Percentiles rank a stretch among this genome's conserved stretches.
Conservation (phyloP, 768 basidiomycete species). For the Rhizopogon vinicolor region DNA sequence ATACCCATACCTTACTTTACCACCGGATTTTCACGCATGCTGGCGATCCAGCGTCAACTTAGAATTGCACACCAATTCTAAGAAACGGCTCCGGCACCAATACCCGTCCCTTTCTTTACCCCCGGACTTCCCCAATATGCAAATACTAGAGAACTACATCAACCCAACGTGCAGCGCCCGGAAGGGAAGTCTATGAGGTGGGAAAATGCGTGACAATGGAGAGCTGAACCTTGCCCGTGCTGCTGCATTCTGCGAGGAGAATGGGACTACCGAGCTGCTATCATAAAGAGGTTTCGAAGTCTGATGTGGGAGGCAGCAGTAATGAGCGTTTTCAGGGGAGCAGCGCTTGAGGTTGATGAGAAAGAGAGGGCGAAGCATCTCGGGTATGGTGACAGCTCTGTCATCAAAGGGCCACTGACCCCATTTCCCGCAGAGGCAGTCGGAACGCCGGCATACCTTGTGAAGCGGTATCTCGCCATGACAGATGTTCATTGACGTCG, state of each 20-base stretch:
- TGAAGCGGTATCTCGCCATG: conserved; percentile 12
- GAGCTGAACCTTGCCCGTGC: conserved; percentile 15
- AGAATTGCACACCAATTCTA: conserved; percentile 22
- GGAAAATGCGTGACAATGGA: conserved; percentile 9
- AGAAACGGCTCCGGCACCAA: too few species aligned
- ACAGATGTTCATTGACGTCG: conserved; percentile 7
- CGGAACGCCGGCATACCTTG: conserved; percentile 10
- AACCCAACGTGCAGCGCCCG: conserved; percentile 16
- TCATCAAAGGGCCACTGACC: conserved; percentile 14
- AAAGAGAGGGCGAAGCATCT: conserved; percentile 11
- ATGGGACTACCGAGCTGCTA: conserved; percentile 15
- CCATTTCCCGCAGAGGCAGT: conserved; percentile 11
- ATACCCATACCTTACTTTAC: too few species aligned
- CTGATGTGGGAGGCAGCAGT: conserved; percentile 18
- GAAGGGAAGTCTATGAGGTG: conserved; percentile 8
- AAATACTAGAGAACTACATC: conserved; percentile 16
- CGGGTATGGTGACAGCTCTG: neutral
- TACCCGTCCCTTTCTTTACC: conserved; percentile 12
- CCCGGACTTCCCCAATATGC: conserved; percentile 13
- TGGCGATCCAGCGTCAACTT: conserved; percentile 20
- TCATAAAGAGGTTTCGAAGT: conserved; percentile 17
- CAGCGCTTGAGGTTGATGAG: conserved; percentile 27
- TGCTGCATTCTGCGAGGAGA: conserved; percentile 22
- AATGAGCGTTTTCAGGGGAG: conserved; percentile 16
- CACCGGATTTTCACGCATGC: too few species aligned